Evolutionary conservation across 352 stramenopile genomes (phyloP).

Genomic region (Phytophthora sp.): DNA sequence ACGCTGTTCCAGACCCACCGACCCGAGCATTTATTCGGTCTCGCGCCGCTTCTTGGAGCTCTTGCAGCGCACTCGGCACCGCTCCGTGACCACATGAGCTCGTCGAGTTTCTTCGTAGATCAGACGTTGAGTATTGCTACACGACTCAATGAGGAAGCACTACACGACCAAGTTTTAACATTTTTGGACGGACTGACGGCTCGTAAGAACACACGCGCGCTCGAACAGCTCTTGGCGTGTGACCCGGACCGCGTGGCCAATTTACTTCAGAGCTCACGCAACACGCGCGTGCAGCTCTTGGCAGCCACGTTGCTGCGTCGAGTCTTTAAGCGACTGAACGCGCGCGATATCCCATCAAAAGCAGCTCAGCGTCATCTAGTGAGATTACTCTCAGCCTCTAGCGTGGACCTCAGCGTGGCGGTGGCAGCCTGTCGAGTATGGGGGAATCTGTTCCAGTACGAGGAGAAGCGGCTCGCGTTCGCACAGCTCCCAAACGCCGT

Average conservation of each 20-base stretch:
- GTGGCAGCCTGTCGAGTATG: slow-evolving; percentile 59
- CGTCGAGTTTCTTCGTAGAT: slow-evolving; percentile 40
- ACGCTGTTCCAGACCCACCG: slow-evolving; percentile 53
- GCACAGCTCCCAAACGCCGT: slow-evolving; percentile 44
- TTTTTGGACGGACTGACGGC: slow-evolving; percentile 60
- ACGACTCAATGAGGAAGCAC: slow-evolving; percentile 36
- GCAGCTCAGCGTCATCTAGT: slow-evolving; percentile 53
- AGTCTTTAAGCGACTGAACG: slow-evolving; percentile 67
- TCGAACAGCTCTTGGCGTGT: slow-evolving; percentile 49
- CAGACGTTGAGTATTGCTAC: slow-evolving; percentile 42
- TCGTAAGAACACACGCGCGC: slow-evolving; percentile 52
- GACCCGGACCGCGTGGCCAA: slow-evolving; percentile 66
- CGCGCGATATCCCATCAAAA: slow-evolving; percentile 41
- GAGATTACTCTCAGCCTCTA: slow-evolving; percentile 39
- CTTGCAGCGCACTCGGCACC: slow-evolving; percentile 38
- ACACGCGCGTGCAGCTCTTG: slow-evolving; percentile 35
- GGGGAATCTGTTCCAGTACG: slow-evolving; percentile 65
- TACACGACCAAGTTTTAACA: slow-evolving; percentile 54
- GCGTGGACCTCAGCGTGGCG: slow-evolving; percentile 33
- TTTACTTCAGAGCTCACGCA: slow-evolving; percentile 48
- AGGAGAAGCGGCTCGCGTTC: slow-evolving; percentile 63
- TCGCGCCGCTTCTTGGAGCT: slow-evolving; percentile 50
- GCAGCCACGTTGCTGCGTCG: slow-evolving; percentile 51
- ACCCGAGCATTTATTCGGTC: slow-evolving; percentile 46
- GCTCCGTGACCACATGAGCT: slow-evolving; percentile 47